Evolutionary conservation across 208 protist species (phyloP).

Genomic region (Acanthamoeba divionensis): DNA sequence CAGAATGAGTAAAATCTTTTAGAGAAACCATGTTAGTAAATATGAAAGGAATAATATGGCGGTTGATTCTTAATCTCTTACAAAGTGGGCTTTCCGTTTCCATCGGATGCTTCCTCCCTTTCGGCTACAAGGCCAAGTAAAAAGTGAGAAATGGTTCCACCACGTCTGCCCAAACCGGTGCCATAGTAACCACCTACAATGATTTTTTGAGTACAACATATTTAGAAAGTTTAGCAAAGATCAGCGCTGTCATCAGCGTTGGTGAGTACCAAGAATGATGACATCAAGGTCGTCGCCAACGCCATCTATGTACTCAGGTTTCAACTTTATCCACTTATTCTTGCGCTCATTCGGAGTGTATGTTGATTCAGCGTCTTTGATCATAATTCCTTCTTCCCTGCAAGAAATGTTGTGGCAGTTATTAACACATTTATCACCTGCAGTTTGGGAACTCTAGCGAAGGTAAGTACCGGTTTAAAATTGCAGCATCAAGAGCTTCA

Average conservation of each 20-base stretch:
- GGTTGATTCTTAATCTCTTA: too few species aligned
- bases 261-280: slow-evolving; percentile 59
- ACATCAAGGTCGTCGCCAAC: slow-evolving; percentile 70
- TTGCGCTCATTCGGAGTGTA: slow-evolving; percentile 68
- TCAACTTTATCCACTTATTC: slow-evolving; percentile 70
- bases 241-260: too few species aligned
- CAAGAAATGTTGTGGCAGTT: background rate
- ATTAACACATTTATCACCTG: background rate
- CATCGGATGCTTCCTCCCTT: background rate
- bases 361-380: slow-evolving; percentile 55
- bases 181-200: slow-evolving; percentile 59
- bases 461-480: slow-evolving; percentile 29
- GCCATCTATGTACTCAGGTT: slow-evolving; percentile 72
- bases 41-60: too few species aligned
- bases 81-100: background rate
- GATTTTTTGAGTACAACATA: background rate
- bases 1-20: slow-evolving; percentile 41
- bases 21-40: slow-evolving; percentile 4
- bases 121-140: slow-evolving; percentile 56
- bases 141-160: slow-evolving; percentile 70
- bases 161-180: slow-evolving; percentile 46
- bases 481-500: slow-evolving; percentile 16
- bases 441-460: background rate
- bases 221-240: background rate
- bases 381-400: slow-evolving; percentile 72